Evolutionary conservation across 345 rosid species (phyloP).

Genomic region (Eucalyptus viminalis): DNA sequence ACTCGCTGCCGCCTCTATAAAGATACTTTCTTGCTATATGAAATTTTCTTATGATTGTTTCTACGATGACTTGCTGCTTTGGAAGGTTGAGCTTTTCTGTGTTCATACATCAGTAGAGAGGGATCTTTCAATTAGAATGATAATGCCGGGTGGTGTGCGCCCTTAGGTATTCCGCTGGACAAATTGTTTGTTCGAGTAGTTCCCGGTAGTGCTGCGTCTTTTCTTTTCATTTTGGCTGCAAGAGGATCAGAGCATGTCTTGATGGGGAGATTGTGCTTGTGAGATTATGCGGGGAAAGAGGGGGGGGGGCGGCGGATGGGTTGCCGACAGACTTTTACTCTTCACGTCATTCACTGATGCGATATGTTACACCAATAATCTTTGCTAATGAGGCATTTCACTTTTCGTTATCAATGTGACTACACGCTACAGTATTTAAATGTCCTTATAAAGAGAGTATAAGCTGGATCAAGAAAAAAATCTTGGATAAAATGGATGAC

Average conservation of each 20-base stretch:
- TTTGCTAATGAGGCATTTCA: background rate
- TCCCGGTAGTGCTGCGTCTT: background rate
- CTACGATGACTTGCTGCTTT: background rate
- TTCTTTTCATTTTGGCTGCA: background rate
- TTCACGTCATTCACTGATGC: background rate
- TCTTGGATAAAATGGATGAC: background rate
- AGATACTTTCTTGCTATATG: background rate
- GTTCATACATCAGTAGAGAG: background rate
- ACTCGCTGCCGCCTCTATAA: background rate
- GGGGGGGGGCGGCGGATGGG: background rate
- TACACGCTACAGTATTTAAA: background rate
- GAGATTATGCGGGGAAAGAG: background rate
- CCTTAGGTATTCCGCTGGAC: background rate
- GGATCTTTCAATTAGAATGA: background rate
- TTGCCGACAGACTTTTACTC: background rate
- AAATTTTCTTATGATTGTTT: background rate
- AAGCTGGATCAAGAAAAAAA: background rate
- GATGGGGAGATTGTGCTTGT: background rate
- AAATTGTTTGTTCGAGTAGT: background rate
- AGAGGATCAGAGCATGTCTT: background rate
- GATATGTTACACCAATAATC: background rate
- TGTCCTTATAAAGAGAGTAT: background rate
- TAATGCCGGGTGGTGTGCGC: background rate
- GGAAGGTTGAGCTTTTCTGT: background rate
- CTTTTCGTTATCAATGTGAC: background rate